Base-by-base conservation (phyloP, 2,329 filamentous ascomycete species). In the Penicillium sp. region DNA sequence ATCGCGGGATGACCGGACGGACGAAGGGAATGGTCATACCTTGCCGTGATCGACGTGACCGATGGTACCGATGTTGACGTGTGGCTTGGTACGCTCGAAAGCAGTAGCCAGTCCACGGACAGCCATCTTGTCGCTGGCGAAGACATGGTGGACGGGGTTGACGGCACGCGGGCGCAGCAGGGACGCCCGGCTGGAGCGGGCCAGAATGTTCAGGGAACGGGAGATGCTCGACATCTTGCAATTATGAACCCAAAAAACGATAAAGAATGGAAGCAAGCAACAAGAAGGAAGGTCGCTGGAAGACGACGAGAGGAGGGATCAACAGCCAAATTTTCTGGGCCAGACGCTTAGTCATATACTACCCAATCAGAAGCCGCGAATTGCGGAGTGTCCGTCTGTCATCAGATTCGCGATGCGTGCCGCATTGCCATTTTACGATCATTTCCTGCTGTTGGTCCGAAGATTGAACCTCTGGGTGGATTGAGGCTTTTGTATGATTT, bases 1-100 rank as follows among this genome's bases (percentile, higher is more conserved):
- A 27, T 15, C 33, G 32, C 37, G 28, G 38, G n/a, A 27, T 7
- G 20, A 37, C 25, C 45, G 50, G 46, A 53, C 48, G 13, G 29
- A 29, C 41, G 48, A 33, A 39, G 15, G 46, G 50, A 49, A 49
- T 41, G 40, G 57, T 50, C 69, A 59, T 77, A 95, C 91, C 88
- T 98, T 98, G 79, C 92, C 92, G 78, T 98, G 92, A 83, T 98
- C 93, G 76, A 98, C 93, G 80, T 98, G 93, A 65, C 93, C 93
- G 77, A 98, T 98, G 64, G 93, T 98, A 73, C 93, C 93, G 69
- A 98, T 93, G 78, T 98, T 98, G 61, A 98, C 92, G 74, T 98
- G 93, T 52, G 93, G 93, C 82, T 98, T 98, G 70, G 80, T 84
- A 70, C 93, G 85, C 81, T 95, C 84, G 71, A 87, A 98, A 57